Base-by-base conservation (phyloP, 2,329 filamentous ascomycete genomes). In the Fusarium chaquense region DNA sequence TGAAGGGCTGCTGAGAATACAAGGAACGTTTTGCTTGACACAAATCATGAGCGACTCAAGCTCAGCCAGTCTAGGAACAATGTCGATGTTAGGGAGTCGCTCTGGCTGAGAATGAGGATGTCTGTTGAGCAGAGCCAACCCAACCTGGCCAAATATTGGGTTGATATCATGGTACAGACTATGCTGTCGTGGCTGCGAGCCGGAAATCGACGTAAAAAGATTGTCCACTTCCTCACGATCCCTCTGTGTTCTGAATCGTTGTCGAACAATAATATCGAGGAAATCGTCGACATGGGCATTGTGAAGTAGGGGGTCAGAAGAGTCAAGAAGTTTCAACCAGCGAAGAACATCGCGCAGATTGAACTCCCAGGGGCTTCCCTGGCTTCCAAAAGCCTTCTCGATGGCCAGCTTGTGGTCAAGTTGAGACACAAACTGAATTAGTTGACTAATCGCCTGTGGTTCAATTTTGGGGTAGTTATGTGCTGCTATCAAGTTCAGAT, bases 291-390 rank as follows among this genome's bases (percentile, higher is more conserved):
- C 85, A 33, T 82, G 82, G 3, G 88, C 88, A 28, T 86, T 85
- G 28, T 85, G 81, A 20, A 94, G 82, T 16, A 93, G 81, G 6
- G 88, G 83, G 44, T 90, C 84, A 2, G 84, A 77, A 8, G 79
- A 78, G 58, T 76, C 78, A 20, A 82, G 63, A 16, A 98, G 81
- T 70, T 92, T 88, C 49, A 98, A 82, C 95, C 95, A 98, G 65
- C 95, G 88, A 58, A 96, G 87, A 5, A 93, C 93, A 78, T 98
- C 95, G 78, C 94, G 91, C 69, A 99, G 82, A 75, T 97, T 99
- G 78, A 97, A 96, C 76, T 98, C 96, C 96, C 94, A 99, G 2
- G 97, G 96, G 9, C 91, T 92, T 16, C 89, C 89, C 70, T 89
- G 86, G 1, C 83, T 81, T 3, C 88, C 89, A 71, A 91, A 90